Percentiles rank a stretch among this genome's conserved stretches.
Evolutionary conservation across 352 stramenopile species (phyloP).

Genomic region (Phytopythium ostracodes): DNA sequence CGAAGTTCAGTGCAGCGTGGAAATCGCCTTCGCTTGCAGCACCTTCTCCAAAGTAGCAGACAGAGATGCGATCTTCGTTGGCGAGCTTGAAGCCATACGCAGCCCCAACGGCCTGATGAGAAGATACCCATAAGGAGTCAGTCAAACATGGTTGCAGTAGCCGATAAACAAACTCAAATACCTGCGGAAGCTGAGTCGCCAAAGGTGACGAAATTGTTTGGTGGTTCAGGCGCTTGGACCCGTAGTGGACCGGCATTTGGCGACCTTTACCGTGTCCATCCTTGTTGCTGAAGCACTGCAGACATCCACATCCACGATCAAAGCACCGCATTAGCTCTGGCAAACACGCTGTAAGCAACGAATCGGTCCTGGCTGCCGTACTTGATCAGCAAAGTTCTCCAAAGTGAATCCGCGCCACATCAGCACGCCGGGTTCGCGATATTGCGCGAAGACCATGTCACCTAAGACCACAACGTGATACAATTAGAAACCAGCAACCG

Average conservation of each 20-base stretch:
- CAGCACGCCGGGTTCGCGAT: conserved; percentile 95
- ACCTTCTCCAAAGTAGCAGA: conserved; percentile 98
- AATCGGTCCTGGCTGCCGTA: conserved; percentile 7
- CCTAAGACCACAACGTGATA: conserved; percentile 11
- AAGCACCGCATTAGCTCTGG: conserved; percentile 55
- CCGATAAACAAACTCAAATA: conserved; percentile 15
- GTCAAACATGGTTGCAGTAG: neutral
- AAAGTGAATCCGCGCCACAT: conserved; percentile 98
- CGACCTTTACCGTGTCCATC: conserved; percentile 94
- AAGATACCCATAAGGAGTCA: neutral
- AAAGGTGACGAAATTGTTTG: conserved; percentile 97
- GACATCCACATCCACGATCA: neutral
- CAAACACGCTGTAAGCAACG: neutral
- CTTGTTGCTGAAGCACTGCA: conserved; percentile 93
- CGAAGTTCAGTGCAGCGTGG: conserved; percentile 96
- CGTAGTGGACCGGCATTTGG: conserved; percentile 99
- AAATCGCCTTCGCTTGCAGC: conserved; percentile 97
- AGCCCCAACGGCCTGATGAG: conserved; percentile 90
- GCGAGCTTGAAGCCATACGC: conserved; percentile 96
- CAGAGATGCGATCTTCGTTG: conserved; percentile 86
- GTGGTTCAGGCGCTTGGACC: conserved; percentile 93
- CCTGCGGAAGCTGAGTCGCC: conserved; percentile 96
- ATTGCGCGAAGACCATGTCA: conserved; percentile 98
- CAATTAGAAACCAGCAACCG: neutral
- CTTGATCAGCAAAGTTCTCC: conserved; percentile 96